These are phyloP conservation scores for Colletotrichum tropicale DNA, from an alignment of 2,329 filamentous ascomycete species.

Conservation along the genomic window DNA sequence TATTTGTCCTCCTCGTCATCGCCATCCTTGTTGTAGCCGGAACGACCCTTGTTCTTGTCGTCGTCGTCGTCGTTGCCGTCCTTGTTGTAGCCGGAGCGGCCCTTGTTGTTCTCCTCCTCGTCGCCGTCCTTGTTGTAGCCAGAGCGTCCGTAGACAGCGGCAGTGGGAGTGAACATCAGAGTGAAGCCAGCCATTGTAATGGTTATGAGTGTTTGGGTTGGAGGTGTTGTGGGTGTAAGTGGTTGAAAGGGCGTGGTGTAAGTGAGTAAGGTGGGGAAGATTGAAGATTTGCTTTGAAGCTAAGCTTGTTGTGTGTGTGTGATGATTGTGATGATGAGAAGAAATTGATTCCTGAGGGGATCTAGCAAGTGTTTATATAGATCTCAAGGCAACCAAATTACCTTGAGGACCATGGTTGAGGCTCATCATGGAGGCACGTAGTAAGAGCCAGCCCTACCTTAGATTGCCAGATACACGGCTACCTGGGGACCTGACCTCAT, in stretches of 20 bases:
- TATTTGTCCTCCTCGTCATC: slow-evolving; percentile 42
- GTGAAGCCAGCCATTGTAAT: slow-evolving; percentile 41
- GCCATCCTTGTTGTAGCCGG: slow-evolving; percentile 50
- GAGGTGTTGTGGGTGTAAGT: slow-evolving; percentile 25
- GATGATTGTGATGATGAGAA: slow-evolving; percentile 1
- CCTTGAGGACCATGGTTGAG: not conserved
- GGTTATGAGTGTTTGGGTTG: slow-evolving; percentile 23
- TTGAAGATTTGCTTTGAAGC: not conserved
- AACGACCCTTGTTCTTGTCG: slow-evolving; percentile 45
- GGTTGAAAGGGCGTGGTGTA: slow-evolving; percentile 26
- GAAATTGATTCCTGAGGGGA: not conserved
- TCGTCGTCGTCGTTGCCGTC: slow-evolving; percentile 36
- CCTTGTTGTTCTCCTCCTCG: slow-evolving; percentile 33
- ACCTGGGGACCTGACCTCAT: not conserved
- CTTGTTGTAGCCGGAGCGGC: slow-evolving; percentile 47
- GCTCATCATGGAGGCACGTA: slow-evolving; percentile 10
- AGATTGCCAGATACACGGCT: not conserved
- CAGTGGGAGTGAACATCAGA: slow-evolving; percentile 32
- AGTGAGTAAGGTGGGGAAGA: slow-evolving; percentile 4
- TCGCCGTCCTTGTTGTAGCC: slow-evolving; percentile 47
- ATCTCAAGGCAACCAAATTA: not conserved
- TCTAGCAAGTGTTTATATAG: slow-evolving; percentile 15
- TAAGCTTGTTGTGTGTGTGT: slow-evolving; percentile 3
- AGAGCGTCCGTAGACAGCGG: slow-evolving; percentile 44
- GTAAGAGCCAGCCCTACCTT: slow-evolving; percentile 4